Base-by-base conservation (phyloP, 2,329 filamentous ascomycete species). In the Aspergillus persii region DNA sequence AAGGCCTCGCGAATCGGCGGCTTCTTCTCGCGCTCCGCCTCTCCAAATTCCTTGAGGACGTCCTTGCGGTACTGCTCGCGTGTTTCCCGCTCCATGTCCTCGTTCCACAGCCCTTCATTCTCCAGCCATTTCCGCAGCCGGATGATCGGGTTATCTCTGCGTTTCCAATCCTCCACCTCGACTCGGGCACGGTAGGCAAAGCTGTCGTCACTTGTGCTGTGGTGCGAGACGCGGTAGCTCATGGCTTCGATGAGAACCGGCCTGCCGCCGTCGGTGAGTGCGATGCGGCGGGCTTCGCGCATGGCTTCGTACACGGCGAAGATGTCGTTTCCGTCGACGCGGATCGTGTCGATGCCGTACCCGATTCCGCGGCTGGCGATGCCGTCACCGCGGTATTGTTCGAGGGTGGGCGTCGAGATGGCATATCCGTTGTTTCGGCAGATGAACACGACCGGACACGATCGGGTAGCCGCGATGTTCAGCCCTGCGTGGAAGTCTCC, bases 221-320 rank as follows among this genome's bases (percentile, higher is more conserved):
- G 95, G 73, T 99, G 92, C 6, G 91, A 94, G 48, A 98, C 93
- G n/a, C 95, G 92, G 77, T 99, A 99, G 27, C 91, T 94, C 91
- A 99, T 96, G 57, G 92, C 92, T 77, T 99, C 95, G 46, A 99
- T 89, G 7, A 99, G 80, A 0, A 99, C 85, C 0, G 92, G 92
- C 63, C 85, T 86, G 3, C 91, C 90, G n/a, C 91, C 91, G 48
- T 91, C 87, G 57, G 89, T 81, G 3, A 98, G 82, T 0, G 94
- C 93, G 70, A 94, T 85, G 52, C 85, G 83, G 2, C 93, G 85
- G 0, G 95, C 95, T 72, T 85, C 84, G 69, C 86, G 86, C 27
- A 90, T 95, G 0, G 87, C 92, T 75, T 92, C 89, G 46, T 90
- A 84, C 0, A 96, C 91, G 0, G 93, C 92, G 77, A 93, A 93